Evolutionary conservation across 2,329 filamentous ascomycete species (phyloP).

Genomic region (Epichloe coenophiala): DNA sequence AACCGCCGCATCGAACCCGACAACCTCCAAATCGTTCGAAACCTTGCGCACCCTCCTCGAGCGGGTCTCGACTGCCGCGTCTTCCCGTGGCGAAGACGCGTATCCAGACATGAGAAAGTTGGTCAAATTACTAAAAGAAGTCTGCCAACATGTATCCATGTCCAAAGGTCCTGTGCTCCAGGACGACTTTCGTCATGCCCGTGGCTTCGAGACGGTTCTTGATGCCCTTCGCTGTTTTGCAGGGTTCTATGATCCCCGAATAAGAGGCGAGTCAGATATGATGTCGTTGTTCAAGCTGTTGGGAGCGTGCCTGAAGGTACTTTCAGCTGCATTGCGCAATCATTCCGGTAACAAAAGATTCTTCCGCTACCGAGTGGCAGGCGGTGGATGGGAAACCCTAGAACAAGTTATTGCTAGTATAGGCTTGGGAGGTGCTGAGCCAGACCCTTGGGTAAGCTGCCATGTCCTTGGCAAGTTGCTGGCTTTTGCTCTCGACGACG

Average conservation of each 20-base stretch:
- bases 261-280: slow-evolving; percentile 47
- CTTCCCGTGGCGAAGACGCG: slow-evolving; percentile 20
- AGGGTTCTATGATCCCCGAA: slow-evolving; percentile 60
- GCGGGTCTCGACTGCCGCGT: slow-evolving; percentile 22
- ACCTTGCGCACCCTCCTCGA: slow-evolving; percentile 43
- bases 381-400: slow-evolving; percentile 65
- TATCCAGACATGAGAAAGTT: slow-evolving; percentile 37
- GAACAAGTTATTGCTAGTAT: slow-evolving; percentile 59
- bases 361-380: slow-evolving; percentile 63
- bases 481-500: slow-evolving; percentile 67
- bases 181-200: slow-evolving; percentile 70
- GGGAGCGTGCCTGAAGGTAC: slow-evolving; percentile 55
- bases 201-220: slow-evolving; percentile 65
- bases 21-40: slow-evolving; percentile 46
- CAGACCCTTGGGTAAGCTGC: slow-evolving; percentile 53
- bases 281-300: slow-evolving; percentile 54
- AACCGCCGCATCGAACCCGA: slow-evolving; percentile 44
- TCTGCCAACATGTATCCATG: slow-evolving; percentile 49
- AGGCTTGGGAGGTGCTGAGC: slow-evolving; percentile 49
- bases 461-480: slow-evolving; percentile 75
- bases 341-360: slow-evolving; percentile 84
- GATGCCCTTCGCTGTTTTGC: slow-evolving; percentile 56
- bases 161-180: slow-evolving; percentile 39
- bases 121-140: slow-evolving; percentile 44
- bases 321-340: slow-evolving; percentile 61